These are phyloP conservation scores for Epithele typhae DNA, from an alignment of 768 basidiomycete genomes.

Conservation along the genomic window DNA sequence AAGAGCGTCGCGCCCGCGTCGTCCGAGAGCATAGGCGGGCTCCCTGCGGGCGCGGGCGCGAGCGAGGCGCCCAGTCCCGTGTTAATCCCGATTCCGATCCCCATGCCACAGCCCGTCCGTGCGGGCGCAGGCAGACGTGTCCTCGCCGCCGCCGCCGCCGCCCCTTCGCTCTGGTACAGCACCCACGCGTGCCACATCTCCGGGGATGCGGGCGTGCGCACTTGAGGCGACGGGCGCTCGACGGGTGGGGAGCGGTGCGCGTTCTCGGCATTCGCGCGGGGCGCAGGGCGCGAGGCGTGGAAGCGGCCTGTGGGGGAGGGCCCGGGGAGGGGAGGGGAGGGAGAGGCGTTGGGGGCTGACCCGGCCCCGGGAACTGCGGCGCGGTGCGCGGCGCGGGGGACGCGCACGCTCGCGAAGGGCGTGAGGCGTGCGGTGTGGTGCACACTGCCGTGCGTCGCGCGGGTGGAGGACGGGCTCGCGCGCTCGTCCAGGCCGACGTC, in stretches of 20 bases:
- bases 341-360: background rate
- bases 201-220: too few species aligned
- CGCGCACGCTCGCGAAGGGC: background rate
- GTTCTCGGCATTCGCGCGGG: conserved; percentile 7
- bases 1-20: conserved; percentile 7
- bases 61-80: conserved; percentile 3
- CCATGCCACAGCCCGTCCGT: background rate
- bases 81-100: too few species aligned
- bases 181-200: too few species aligned
- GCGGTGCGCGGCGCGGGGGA: background rate
- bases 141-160: background rate
- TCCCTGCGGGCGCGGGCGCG: background rate
- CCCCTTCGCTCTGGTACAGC: too few species aligned
- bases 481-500: too few species aligned
- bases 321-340: too few species aligned
- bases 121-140: background rate
- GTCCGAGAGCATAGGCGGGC: conserved; percentile 8
- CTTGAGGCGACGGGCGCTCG: background rate
- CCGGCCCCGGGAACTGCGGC: background rate
- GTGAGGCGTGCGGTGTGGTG: conserved; percentile 3
- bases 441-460: background rate
- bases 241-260: conserved; percentile 2
- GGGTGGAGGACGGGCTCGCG: too few species aligned
- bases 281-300: background rate
- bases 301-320: background rate